Percentiles rank a stretch among this genome's conserved stretches.
phyloP scores from a whole-genome alignment of 2,329 filamentous ascomycete genomes.

The Aspergillus piperis region DNA sequence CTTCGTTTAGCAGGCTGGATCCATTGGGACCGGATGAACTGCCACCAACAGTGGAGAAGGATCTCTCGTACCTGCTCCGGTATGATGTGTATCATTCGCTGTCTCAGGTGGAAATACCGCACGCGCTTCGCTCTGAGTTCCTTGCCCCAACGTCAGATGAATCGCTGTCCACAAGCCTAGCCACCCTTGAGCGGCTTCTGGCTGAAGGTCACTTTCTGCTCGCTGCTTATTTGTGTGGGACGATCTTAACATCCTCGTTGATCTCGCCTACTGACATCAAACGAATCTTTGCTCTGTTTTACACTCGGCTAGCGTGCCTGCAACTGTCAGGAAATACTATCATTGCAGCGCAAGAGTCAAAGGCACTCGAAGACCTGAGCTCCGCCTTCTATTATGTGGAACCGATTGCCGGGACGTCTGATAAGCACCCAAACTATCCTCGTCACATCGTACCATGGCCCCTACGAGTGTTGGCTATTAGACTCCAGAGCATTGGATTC shows the following conservation, averaged over 20 bases:
- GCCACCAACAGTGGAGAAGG: constrained; percentile 56
- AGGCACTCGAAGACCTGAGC: constrained; percentile 62
- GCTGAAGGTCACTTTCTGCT: constrained; percentile 74
- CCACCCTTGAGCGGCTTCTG: constrained; percentile 64
- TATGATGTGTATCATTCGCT: constrained; percentile 83
- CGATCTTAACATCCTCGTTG: constrained; percentile 45
- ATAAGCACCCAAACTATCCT: constrained; percentile 64
- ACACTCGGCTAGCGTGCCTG: constrained; percentile 78
- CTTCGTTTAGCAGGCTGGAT: constrained; percentile 38
- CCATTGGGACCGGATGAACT: constrained; percentile 36
- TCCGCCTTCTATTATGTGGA: constrained; percentile 56
- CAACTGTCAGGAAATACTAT: constrained; percentile 72
- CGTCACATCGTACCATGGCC: constrained; percentile 81
- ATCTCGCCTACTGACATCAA: constrained; percentile 55
- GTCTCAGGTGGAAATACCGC: constrained; percentile 60
- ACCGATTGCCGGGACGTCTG: constrained; percentile 25
- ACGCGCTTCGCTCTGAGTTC: constrained; percentile 68
- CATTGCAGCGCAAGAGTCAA: constrained; percentile 67
- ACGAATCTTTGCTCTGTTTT: constrained; percentile 74
- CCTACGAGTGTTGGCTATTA: constrained; percentile 77
- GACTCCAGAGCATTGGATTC: constrained; percentile 82
- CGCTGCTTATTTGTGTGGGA: constrained; percentile 60
- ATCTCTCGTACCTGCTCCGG: constrained; percentile 78
- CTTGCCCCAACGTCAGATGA: constrained; percentile 65
- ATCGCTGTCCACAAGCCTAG: constrained; percentile 45